Evolutionary conservation across 768 basidiomycete genomes (phyloP), one percentile per base, ranked within the genome.

Genomic region (Termitomyces sp.): DNA sequence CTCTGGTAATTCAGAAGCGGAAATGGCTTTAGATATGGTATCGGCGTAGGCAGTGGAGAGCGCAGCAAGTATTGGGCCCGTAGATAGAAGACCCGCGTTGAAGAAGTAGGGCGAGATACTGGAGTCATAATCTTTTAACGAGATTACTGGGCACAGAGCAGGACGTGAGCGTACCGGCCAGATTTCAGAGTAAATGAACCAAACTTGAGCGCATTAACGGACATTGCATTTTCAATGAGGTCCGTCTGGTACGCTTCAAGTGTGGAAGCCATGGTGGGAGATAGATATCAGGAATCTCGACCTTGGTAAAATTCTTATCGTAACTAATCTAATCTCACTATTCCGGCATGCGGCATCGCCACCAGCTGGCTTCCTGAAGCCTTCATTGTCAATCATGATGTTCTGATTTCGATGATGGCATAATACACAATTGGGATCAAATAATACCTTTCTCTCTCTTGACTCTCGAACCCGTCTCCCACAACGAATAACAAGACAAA

Each of bases 81-180:
- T 86, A 70, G 86, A 91, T 64, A 99, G 80, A 23, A 93, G 81
- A 12, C 93, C 93, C 2, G 95, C 94, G 68, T 98, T 98, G 81
- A 98, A 95, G 73, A 98, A 99, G 75, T 98, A 98, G 1, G 96
- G 97, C 8, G 96, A 99, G 56, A 82, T 75, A 43, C 93, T 92
- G 72, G 5, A n/a, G 13, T 35, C 32, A 28, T 2, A 23, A 5
- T 56, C 35, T 3, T 23, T 41, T 14, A 33, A 18, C 47, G 13
- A 54, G 30, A 44, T 47, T 10, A 16, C 5, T 12, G 5, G 2
- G 33, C 5, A 18, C 1, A 10, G n/a, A 32, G 33, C 16, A 40
- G 30, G 58, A 54, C 32, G 18, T 52, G 52, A 55, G 74, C 88
- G 64, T 71, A 93, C 92, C 95, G 86, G 63, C 96, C 97, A 36